phyloP scores from a whole-genome alignment of 164 flowering plant genomes.

The Tetracentron sinense region DNA sequence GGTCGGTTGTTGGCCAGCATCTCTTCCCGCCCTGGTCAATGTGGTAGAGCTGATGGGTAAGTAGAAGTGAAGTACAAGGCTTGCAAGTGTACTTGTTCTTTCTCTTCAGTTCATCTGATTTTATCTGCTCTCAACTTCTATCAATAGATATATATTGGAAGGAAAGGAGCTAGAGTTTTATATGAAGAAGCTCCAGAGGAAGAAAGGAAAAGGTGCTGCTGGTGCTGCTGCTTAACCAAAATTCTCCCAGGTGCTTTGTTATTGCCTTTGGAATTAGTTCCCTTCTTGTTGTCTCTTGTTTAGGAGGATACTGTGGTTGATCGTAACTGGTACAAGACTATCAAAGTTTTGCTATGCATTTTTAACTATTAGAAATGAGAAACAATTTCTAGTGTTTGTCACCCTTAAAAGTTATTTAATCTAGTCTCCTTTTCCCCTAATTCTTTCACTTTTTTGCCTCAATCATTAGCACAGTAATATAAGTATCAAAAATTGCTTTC shows the following conservation, averaged over 20 bases:
- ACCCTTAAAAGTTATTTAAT: no score
- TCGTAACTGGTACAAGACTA: no score
- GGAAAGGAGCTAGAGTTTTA: slow-evolving; percentile 23
- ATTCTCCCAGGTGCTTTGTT: not conserved
- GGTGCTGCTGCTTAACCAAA: not conserved
- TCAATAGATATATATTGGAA: slow-evolving; percentile 16
- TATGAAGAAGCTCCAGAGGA: slow-evolving; percentile 22
- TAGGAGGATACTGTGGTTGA: no score
- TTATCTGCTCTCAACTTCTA: not conserved
- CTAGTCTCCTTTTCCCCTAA: no score
- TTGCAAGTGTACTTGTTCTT: not conserved
- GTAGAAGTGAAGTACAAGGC: not conserved
- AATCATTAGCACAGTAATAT: no score
- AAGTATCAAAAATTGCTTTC: no score
- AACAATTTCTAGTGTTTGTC: no score
- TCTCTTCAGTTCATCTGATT: not conserved
- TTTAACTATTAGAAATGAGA: no score
- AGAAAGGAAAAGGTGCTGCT: slow-evolving; percentile 19
- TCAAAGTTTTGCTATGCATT: no score
- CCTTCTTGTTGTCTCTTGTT: no score
- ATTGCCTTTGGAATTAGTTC: no score
- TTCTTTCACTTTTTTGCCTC: no score
- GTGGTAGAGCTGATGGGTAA: slow-evolving; percentile 23
- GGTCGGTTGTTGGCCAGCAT: slow-evolving; percentile 19
- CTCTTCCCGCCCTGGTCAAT: slow-evolving; percentile 22